Evolutionary conservation across 495 filamentous ascomycete genomes (phyloP).

Genomic region (Cryomyces antarcticus): DNA sequence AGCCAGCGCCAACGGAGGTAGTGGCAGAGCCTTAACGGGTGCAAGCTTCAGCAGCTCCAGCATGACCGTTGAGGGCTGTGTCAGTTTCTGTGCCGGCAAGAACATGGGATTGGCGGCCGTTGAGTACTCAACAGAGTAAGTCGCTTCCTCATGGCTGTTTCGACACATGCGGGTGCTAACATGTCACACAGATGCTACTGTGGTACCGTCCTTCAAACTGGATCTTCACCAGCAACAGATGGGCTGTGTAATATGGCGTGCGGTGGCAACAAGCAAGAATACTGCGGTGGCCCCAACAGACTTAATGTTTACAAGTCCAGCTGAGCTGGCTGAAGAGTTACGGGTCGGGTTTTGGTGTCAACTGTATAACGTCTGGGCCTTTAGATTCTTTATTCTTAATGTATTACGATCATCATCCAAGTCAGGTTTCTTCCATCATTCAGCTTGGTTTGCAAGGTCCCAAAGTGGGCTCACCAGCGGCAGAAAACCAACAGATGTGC

Average conservation of each 20-base stretch:
- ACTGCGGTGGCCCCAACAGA: conserved; percentile 9
- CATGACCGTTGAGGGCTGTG: conserved; percentile 23
- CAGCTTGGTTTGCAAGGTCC: too few species aligned
- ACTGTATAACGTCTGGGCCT: too few species aligned
- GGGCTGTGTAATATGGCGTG: conserved; percentile 13
- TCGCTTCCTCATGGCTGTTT: too few species aligned
- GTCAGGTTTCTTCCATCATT: too few species aligned
- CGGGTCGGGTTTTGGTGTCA: too few species aligned
- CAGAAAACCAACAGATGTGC: too few species aligned
- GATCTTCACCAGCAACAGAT: neutral
- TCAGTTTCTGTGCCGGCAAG: conserved; percentile 15
- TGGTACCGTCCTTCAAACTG: neutral
- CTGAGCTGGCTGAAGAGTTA: too few species aligned
- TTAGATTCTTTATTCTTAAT: too few species aligned
- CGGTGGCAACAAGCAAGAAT: conserved; percentile 13
- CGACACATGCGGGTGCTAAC: too few species aligned
- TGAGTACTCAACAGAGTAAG: neutral
- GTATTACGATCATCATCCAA: too few species aligned
- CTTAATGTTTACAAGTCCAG: conserved; percentile 2
- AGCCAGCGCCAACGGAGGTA: neutral
- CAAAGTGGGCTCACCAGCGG: too few species aligned
- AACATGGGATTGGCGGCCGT: conserved; percentile 12
- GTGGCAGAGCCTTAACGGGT: conserved; percentile 5
- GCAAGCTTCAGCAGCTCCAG: conserved; percentile 1
- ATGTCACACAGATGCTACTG: neutral